Evolutionary conservation across 106 monocot species (phyloP), one percentile per base, ranked within the genome.

Genomic region (Agapanthus africanus): DNA sequence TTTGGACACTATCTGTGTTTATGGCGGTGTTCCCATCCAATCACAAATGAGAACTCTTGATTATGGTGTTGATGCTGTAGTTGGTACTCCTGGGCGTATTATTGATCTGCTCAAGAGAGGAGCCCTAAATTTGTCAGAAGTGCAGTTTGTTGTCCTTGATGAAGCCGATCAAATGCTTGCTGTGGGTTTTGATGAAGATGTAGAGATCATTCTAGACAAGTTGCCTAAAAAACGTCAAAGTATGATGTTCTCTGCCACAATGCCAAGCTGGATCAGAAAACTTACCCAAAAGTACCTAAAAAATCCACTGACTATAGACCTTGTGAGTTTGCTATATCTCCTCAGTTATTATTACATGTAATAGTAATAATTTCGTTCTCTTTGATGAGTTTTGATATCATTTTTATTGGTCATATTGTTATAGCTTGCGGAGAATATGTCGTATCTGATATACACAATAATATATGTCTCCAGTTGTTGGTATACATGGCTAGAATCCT

Each of bases 101-200:
- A 99, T 99, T 75, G 97, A 99, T 77, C 71, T 99, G 64, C 69
- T 92, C 2, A 90, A 90, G 35, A 82, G 97, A 74, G 97, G 97
- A 23, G 79, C 89, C 57, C 66, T 99, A 35, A 81, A 89, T 79
- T 76, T 99, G 78, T 87, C 90, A 16, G 87, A 89, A 70, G 84
- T 99, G 23, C 83, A 99, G 72, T 99, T 99, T 81, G 77, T 99
- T 40, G 97, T 99, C 36, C 74, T 99, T 39, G 97, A 99, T 74
- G 97, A 99, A 73, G 86, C 97, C 56, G 97, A 99, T 77, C 87
- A 99, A 76, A 99, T 99, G 97, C 89, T 99, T 70, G 79, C 79
- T 69, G 97, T 99, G 11, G 97, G 97, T 1, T 99, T 99, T 85
- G 90, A 77, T 59, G 90, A 99, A 87, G 92, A 87, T 85, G 97